A percentile compares a stretch with the other conserved stretches of the same genome.
Conservation (phyloP, 257 asterid species). For the Salvia miltiorrhiza region DNA sequence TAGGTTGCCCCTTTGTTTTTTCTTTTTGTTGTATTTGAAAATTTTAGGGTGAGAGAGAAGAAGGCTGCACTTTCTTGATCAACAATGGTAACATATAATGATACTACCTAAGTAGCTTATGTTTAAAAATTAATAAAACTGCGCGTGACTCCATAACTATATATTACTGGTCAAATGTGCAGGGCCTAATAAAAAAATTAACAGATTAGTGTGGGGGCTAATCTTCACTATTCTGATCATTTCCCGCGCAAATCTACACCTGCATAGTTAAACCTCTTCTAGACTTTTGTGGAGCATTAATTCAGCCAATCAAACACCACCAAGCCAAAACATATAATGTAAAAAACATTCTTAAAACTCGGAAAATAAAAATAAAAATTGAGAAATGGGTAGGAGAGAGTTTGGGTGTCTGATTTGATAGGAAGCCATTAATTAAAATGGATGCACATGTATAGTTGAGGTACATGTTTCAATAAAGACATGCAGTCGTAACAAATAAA, state of each 20-base stretch:
- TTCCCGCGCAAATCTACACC: slow-evolving; percentile 9
- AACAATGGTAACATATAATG: no score
- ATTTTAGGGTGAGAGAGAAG: no score
- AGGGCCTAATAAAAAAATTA: slow-evolving; percentile 13
- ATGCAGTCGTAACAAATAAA: slow-evolving; percentile 10
- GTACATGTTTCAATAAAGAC: slow-evolving; percentile 41
- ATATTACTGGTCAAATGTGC: not conserved
- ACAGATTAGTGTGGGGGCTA: slow-evolving; percentile 3
- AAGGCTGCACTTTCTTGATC: no score
- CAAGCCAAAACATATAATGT: not conserved
- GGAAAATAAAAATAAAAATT: no score
- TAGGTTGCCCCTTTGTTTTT: no score
- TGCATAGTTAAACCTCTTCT: not conserved
- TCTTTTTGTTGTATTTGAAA: no score
- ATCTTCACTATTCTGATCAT: not conserved
- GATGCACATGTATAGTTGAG: slow-evolving; percentile 10
- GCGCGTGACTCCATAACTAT: no score
- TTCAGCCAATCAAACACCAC: not conserved
- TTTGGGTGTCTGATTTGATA: not conserved
- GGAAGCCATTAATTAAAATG: not conserved
- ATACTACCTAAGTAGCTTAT: no score
- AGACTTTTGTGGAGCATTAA: not conserved
- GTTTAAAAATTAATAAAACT: not conserved
- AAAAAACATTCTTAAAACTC: not conserved
- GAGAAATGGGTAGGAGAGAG: not conserved